Percentiles rank a stretch among this genome's conserved stretches.
phyloP scores from a whole-genome alignment of 371 early-diverging fungal genomes.

The Paraphysoderma sedebokerense region DNA sequence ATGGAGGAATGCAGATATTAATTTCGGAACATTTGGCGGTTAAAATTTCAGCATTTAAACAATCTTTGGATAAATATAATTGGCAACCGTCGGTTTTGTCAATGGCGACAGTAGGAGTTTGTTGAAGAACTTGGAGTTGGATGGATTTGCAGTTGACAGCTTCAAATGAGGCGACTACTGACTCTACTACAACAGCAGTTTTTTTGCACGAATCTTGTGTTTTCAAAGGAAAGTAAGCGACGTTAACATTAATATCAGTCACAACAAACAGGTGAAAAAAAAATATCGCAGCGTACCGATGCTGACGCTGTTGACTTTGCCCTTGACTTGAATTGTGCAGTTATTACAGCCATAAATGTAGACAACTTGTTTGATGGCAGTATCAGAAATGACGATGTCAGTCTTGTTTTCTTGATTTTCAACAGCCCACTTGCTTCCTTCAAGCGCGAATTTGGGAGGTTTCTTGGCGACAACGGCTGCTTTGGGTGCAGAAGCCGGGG shows the following conservation, averaged over 20 bases:
- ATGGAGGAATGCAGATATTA: conserved; percentile 54
- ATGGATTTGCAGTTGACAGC: conserved; percentile 76
- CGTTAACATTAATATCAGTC: not conserved
- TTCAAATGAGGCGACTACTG: conserved; percentile 72
- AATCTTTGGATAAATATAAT: conserved; percentile 61
- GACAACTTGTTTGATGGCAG: conserved; percentile 71
- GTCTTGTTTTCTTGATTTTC: conserved; percentile 64
- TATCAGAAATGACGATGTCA: conserved; percentile 54
- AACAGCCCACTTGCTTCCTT: conserved; percentile 86
- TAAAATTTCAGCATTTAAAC: conserved; percentile 61
- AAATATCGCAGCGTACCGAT: conserved; percentile 30
- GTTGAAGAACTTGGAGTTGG: conserved; percentile 72
- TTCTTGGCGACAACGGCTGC: conserved; percentile 45
- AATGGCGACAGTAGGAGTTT: conserved; percentile 63
- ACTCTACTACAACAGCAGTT: conserved; percentile 67
- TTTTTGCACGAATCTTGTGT: conserved; percentile 62
- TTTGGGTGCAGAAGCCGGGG: conserved; percentile 36
- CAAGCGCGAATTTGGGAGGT: conserved; percentile 61
- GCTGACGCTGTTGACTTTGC: conserved; percentile 80
- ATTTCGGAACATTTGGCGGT: conserved; percentile 78
- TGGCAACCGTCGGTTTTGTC: conserved; percentile 89
- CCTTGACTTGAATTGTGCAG: conserved; percentile 72
- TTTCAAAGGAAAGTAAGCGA: not conserved
- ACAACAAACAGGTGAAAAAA: not conserved
- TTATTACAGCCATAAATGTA: conserved; percentile 83